Evolutionary conservation across 331 rosid genomes (phyloP).

Genomic region (Acacia pycnantha): DNA sequence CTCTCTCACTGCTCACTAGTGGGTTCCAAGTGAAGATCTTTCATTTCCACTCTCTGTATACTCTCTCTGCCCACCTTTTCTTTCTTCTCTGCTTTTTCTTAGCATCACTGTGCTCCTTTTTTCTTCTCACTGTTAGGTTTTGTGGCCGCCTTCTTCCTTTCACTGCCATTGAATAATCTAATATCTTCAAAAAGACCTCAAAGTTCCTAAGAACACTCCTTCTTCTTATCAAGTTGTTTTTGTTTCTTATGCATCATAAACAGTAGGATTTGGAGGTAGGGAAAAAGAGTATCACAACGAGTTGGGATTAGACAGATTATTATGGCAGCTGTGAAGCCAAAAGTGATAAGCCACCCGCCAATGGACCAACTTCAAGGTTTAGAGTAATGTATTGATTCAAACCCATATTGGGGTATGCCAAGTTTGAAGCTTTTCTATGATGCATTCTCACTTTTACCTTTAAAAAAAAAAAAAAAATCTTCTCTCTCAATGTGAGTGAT

Average conservation of each 20-base stretch:
- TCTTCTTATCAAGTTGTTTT: slow-evolving; percentile 10
- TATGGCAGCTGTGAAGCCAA: slow-evolving; percentile 81
- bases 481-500: neutral
- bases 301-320: slow-evolving; percentile 16
- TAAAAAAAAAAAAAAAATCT: too few species aligned
- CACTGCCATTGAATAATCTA: neutral
- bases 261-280: slow-evolving; percentile 27
- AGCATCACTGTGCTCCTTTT: too few species aligned
- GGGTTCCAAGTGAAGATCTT: too few species aligned
- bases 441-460: slow-evolving; percentile 2
- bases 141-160: too few species aligned
- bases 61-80: too few species aligned
- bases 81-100: too few species aligned
- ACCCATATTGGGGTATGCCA: slow-evolving; percentile 94
- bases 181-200: slow-evolving; percentile 5
- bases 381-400: slow-evolving; percentile 95
- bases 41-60: too few species aligned
- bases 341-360: slow-evolving; percentile 86
- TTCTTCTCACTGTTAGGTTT: too few species aligned
- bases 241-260: slow-evolving; percentile 18
- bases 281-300: slow-evolving; percentile 23
- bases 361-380: slow-evolving; percentile 98
- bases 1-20: too few species aligned
- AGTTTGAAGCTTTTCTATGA: slow-evolving; percentile 15
- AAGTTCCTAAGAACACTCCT: slow-evolving; percentile 19